Percentiles rank a stretch among this genome's conserved stretches.
Conservation (phyloP, 371 early-diverging fungal genomes). For the Apophysomyces trapeziformis region DNA sequence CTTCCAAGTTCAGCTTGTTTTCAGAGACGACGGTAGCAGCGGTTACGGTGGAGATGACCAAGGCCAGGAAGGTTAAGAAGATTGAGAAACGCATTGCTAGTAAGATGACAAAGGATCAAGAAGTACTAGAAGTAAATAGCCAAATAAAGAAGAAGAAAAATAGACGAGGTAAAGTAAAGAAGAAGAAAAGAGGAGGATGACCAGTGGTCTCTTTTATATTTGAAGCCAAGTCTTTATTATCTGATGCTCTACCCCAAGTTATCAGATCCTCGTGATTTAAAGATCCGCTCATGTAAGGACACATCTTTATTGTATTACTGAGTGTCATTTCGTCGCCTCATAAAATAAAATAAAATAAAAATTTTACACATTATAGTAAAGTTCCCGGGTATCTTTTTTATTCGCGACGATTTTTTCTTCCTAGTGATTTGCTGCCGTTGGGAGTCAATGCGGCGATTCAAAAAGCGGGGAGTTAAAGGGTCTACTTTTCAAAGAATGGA, state of each 20-base stretch:
- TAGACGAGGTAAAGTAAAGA: neutral
- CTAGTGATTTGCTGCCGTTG: neutral
- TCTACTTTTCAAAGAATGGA: neutral
- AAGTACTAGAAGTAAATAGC: too few species aligned
- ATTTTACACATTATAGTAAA: too few species aligned
- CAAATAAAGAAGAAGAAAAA: neutral
- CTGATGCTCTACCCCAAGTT: neutral
- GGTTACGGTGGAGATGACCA: neutral
- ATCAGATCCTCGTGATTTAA: constrained; percentile 1
- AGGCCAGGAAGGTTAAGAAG: neutral
- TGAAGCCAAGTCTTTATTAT: neutral
- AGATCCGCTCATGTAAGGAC: neutral
- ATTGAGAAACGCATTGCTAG: neutral
- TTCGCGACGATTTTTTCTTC: neutral
- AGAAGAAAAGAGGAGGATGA: neutral
- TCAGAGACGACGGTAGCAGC: neutral
- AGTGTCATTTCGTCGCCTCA: too few species aligned
- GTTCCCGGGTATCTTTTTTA: too few species aligned
- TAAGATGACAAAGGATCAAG: too few species aligned
- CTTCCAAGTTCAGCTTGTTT: constrained; percentile 11
- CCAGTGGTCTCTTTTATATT: neutral
- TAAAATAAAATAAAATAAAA: too few species aligned
- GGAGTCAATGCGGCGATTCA: neutral
- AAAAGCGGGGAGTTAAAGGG: constrained; percentile 6
- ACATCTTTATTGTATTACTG: too few species aligned